Base-by-base conservation (phyloP, 352 stramenopile species). In the Phytophthora palmivora region DNA sequence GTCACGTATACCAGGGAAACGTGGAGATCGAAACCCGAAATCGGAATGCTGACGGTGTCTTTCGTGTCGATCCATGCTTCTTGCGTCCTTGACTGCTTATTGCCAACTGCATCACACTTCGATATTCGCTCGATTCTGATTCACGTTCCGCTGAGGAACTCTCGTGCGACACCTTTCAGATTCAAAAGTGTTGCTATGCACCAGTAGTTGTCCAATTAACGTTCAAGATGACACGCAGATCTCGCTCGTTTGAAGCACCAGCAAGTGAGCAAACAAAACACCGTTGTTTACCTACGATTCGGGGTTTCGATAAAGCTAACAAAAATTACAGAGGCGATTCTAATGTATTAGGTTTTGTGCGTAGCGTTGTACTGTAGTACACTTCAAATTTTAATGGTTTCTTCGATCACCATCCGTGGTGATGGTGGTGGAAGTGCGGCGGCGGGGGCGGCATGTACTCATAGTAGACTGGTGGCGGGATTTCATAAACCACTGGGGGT, bases 401-500 rank as follows among this genome's bases (percentile, higher is more conserved):
- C n/a, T n/a, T n/a, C n/a, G n/a, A n/a, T n/a, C 41, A 67, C 58
- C 58, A 67, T 5, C 41, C 57, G 21, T 52, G 38, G 24, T 56
- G 38, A 24, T n/a, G n/a, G n/a, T 52, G 50, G 32, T 67, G 49
- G 30, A 48, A 24, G 24, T 44, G 58, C 28, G n/a, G n/a, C n/a
- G n/a, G n/a, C n/a, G n/a, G n/a, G n/a, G 58, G 50, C 16, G 46
- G 48, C 15, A 34, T 42, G 16, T 18, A 60, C 24, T 60, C 58
- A 33, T 67, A 67, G 48, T 55, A 60, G 3, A 66, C 28, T 0
- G 47, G 57, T 18, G 57, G 57, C 16, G 58, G 33, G 12, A 60
- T 19, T 38, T n/a, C n/a, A n/a, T n/a, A n/a, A n/a, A n/a, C n/a
- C n/a, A n/a, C n/a, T n/a, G n/a, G n/a, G n/a, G n/a, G 34, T 3